Evolutionary conservation across 257 asterid genomes (phyloP).

Genomic region (Lantana camara): DNA sequence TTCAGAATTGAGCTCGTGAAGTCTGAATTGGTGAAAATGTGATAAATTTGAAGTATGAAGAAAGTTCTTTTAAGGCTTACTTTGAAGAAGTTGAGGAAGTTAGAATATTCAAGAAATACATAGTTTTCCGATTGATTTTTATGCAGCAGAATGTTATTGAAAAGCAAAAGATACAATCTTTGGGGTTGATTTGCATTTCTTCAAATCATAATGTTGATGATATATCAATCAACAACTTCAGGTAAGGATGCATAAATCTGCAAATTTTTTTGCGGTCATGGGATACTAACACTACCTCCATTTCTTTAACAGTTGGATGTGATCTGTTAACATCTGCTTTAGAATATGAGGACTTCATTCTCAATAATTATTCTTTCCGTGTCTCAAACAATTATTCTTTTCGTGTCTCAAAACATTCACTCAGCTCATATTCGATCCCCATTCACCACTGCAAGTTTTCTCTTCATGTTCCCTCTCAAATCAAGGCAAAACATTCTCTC

Average conservation of each 20-base stretch:
- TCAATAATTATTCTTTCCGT: too few species aligned
- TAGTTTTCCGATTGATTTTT: not conserved
- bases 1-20: not conserved
- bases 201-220: too few species aligned
- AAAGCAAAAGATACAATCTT: not conserved
- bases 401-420: too few species aligned
- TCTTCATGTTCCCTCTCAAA: too few species aligned
- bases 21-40: not conserved
- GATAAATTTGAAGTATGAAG: not conserved
- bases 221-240: not conserved
- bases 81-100: not conserved
- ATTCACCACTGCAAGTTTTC: too few species aligned
- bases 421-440: too few species aligned
- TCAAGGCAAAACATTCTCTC: too few species aligned
- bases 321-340: conserved; percentile 89
- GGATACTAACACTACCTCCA: conserved; percentile 97
- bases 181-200: not conserved
- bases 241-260: not conserved
- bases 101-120: not conserved
- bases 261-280: conserved; percentile 59
- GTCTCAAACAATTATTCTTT: too few species aligned
- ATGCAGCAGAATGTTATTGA: not conserved
- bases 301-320: conserved; percentile 92
- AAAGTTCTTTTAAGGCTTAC: not conserved
- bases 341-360: conserved; percentile 86